These are phyloP conservation scores for Aspergillus saccharolyticus DNA, from an alignment of 495 filamentous ascomycete species.

Conservation along the genomic window DNA sequence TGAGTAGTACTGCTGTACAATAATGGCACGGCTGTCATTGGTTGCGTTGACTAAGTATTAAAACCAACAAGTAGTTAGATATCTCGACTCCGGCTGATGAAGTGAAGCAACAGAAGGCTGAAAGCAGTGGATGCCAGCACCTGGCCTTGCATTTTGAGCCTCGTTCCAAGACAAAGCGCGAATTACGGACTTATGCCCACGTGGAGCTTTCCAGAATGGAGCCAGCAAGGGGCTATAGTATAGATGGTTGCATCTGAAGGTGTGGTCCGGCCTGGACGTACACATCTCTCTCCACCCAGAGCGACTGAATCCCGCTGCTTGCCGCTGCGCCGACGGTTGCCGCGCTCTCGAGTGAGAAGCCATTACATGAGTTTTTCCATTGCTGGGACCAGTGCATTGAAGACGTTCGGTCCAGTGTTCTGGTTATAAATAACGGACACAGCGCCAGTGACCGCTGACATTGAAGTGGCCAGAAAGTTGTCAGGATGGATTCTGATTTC, in stretches of 20 bases:
- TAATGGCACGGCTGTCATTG: background rate
- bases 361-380: background rate
- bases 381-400: background rate
- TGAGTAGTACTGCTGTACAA: background rate
- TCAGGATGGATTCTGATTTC: background rate
- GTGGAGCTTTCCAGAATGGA: background rate
- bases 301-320: background rate
- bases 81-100: background rate
- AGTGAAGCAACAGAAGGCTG: too few relatives aligned
- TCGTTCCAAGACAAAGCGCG: background rate
- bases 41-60: background rate
- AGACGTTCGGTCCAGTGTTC: background rate
- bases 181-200: background rate
- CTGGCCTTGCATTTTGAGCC: background rate
- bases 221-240: background rate
- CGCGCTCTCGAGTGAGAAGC: background rate
- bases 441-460: background rate
- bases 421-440: background rate
- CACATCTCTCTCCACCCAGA: background rate
- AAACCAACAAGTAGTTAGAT: background rate
- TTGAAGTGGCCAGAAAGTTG: background rate
- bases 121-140: background rate
- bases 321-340: conserved; percentile 2
- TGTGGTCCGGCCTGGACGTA: background rate
- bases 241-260: background rate